phyloP scores from a whole-genome alignment of 495 filamentous ascomycete species.

The Bathelium albidoporum region DNA sequence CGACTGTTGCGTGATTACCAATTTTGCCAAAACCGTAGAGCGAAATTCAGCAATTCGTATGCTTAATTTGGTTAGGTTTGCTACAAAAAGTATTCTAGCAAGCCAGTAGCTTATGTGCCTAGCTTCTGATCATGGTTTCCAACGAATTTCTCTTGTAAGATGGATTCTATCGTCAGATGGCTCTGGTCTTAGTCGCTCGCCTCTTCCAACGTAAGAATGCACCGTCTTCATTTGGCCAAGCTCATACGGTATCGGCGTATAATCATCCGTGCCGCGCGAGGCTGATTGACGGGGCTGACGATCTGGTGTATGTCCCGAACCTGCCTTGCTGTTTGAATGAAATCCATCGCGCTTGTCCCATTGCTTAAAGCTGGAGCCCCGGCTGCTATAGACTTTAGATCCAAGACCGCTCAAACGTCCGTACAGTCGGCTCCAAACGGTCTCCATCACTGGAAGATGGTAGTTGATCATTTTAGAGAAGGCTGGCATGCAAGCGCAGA shows the following conservation, averaged over 20 bases:
- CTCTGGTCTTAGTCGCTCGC: not conserved
- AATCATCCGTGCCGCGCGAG: not conserved
- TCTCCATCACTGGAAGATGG: not conserved
- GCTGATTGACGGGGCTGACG: not conserved
- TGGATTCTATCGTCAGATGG: not conserved
- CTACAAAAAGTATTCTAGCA: no score
- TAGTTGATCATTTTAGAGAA: not conserved
- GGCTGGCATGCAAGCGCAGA: constrained; percentile 15
- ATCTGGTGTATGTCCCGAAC: not conserved
- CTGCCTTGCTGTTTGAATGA: not conserved
- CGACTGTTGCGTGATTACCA: no score
- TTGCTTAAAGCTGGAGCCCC: not conserved
- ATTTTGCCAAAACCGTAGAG: no score
- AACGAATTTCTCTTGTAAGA: not conserved
- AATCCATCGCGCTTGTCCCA: not conserved
- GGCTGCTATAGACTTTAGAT: not conserved
- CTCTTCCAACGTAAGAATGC: not conserved
- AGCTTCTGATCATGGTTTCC: not conserved
- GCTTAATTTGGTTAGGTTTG: no score
- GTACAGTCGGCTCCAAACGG: no score
- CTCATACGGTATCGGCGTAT: not conserved
- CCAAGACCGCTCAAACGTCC: not conserved
- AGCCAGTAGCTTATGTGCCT: no score
- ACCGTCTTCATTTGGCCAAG: not conserved
- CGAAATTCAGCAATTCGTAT: no score